Evolutionary conservation across 2,329 filamentous ascomycete species (phyloP).

Genomic region (Metarhizium robertsii): DNA sequence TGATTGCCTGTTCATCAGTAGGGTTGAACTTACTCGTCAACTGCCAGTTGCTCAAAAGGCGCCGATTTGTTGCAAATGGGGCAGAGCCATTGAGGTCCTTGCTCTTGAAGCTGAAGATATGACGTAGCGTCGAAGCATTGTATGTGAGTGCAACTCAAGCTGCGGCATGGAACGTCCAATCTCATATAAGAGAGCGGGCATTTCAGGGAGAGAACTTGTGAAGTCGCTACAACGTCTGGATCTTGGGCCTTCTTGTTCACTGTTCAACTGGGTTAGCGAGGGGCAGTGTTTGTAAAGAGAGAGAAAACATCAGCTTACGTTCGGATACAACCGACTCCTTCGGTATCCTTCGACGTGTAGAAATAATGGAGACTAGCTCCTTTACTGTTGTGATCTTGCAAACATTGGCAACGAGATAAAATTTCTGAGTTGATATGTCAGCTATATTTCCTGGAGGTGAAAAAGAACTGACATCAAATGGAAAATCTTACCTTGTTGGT

Average conservation of each 20-base stretch:
- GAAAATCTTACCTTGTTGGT: constrained; percentile 63
- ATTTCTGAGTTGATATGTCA: constrained; percentile 45
- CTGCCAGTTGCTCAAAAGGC: constrained; percentile 70
- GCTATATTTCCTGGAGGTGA: constrained; percentile 1
- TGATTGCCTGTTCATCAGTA: background rate
- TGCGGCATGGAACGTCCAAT: constrained; percentile 71
- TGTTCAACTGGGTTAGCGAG: constrained; percentile 24
- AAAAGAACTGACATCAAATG: background rate
- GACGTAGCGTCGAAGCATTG: constrained; percentile 92
- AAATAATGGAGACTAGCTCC: constrained; percentile 60
- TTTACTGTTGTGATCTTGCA: constrained; percentile 65
- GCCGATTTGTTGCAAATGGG: constrained; percentile 83
- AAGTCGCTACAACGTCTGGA: constrained; percentile 80
- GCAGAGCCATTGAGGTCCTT: constrained; percentile 94
- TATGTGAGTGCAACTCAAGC: constrained; percentile 72
- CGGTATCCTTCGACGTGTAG: constrained; percentile 60
- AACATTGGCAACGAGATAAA: constrained; percentile 62
- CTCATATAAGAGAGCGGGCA: constrained; percentile 84
- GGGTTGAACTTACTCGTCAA: constrained; percentile 62
- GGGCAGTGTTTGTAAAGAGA: background rate
- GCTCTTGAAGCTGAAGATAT: constrained; percentile 88
- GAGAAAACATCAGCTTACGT: constrained; percentile 44
- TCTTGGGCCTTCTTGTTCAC: constrained; percentile 77
- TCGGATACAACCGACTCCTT: constrained; percentile 77
- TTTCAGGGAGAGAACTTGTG: constrained; percentile 81